These are phyloP conservation scores for Auriculariales sp. DNA, from an alignment of 768 basidiomycete species.

Conservation along the genomic window DNA sequence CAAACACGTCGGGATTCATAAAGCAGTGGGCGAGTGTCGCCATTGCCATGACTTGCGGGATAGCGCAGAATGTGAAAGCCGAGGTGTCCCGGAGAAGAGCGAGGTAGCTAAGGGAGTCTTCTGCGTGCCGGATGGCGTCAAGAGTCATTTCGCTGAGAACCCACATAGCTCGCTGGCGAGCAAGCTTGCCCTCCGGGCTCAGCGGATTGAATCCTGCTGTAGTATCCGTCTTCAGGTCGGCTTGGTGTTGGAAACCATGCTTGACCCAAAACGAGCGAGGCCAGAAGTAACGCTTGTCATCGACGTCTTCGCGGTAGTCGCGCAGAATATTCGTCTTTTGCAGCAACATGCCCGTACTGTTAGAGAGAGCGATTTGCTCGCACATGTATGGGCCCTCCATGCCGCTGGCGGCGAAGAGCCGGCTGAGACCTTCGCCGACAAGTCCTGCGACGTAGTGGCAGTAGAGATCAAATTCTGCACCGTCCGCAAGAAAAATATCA, in stretches of 20 bases:
- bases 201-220: slow-evolving; percentile 23
- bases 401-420: slow-evolving; percentile 72
- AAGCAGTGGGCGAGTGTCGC: slow-evolving; percentile 86
- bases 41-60: slow-evolving; percentile 90
- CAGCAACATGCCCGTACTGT: slow-evolving; percentile 88
- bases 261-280: slow-evolving; percentile 82
- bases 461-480: slow-evolving; percentile 84
- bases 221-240: slow-evolving; percentile 34
- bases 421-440: slow-evolving; percentile 88
- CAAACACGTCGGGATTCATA: slow-evolving; percentile 82
- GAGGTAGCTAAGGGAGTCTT: slow-evolving; percentile 83
- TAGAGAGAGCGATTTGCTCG: slow-evolving; percentile 73
- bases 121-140: slow-evolving; percentile 72
- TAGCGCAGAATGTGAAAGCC: slow-evolving; percentile 91
- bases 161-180: slow-evolving; percentile 57
- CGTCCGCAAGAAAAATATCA: slow-evolving; percentile 24
- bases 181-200: slow-evolving; percentile 34
- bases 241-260: slow-evolving; percentile 59
- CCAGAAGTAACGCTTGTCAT: slow-evolving; percentile 84
- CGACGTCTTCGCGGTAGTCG: slow-evolving; percentile 84
- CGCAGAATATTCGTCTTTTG: slow-evolving; percentile 99
- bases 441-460: slow-evolving; percentile 98
- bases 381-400: slow-evolving; percentile 67
- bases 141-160: slow-evolving; percentile 81
- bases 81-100: slow-evolving; percentile 74